A percentile compares a stretch with the other conserved stretches of the same genome.
Evolutionary conservation across 2,329 filamentous ascomycete genomes (phyloP).

Genomic region (Pyricularia sp.): DNA sequence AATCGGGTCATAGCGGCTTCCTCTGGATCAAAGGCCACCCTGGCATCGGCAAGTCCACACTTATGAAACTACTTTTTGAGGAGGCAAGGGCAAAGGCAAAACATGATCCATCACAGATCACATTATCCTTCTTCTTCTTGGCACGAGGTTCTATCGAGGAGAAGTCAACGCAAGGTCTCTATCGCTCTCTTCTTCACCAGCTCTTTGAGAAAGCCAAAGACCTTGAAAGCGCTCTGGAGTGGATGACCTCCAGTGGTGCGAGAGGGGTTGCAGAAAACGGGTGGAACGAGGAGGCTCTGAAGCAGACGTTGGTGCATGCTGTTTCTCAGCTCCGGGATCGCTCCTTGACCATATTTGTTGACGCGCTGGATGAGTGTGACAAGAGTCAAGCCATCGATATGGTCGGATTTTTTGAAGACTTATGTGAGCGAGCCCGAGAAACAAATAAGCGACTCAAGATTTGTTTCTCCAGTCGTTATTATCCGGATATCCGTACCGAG

Average conservation of each 20-base stretch:
- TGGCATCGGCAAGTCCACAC: conserved; percentile 27
- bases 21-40: conserved; percentile 32
- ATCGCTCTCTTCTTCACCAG: conserved; percentile 28
- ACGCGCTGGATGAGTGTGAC: conserved; percentile 37
- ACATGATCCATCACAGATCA: conserved; percentile 2
- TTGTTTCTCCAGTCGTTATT: conserved; percentile 34
- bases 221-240: conserved; percentile 19
- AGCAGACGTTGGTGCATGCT: conserved; percentile 8
- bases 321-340: conserved; percentile 6
- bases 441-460: conserved; percentile 14
- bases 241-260: background rate
- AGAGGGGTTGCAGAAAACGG: background rate
- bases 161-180: conserved; percentile 29
- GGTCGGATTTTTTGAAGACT: conserved; percentile 26
- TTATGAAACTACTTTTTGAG: conserved; percentile 25
- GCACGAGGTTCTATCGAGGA: conserved; percentile 28
- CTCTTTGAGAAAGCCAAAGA: conserved; percentile 9
- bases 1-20: conserved; percentile 19
- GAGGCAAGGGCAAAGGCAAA: conserved; percentile 5
- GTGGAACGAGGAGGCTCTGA: conserved; percentile 6
- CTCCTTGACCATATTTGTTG: conserved; percentile 17
- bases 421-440: conserved; percentile 17
- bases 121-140: conserved; percentile 34
- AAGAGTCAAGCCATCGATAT: conserved; percentile 27
- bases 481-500: conserved; percentile 25